Conservation (phyloP, 2,329 filamentous ascomycete species). For the Ceratocystis harringtonii region DNA sequence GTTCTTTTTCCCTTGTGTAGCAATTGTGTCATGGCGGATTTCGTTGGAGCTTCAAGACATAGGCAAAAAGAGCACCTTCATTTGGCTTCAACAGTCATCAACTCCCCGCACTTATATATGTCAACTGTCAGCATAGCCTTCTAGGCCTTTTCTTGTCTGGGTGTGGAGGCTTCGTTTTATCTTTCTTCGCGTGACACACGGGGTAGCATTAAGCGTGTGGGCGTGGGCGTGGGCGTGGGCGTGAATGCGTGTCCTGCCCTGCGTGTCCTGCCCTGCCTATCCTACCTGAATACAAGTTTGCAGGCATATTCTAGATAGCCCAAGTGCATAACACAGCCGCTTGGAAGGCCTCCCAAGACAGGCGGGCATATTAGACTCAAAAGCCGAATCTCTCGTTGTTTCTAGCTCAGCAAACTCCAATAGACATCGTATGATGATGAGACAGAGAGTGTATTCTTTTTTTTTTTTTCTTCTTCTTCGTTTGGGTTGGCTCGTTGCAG, state of each 20-base stretch:
- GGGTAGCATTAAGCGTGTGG: background rate
- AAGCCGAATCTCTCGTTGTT: background rate
- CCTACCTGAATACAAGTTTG: too few species aligned
- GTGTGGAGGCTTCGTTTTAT: background rate
- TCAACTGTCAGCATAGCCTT: constrained; percentile 4
- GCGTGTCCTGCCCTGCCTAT: too few species aligned
- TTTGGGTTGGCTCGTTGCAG: background rate
- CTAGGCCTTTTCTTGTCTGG: background rate
- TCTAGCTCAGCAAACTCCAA: background rate
- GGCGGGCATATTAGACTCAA: background rate
- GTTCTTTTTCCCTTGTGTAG: constrained; percentile 2
- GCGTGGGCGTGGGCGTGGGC: background rate
- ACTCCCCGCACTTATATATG: background rate
- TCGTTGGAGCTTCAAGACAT: background rate
- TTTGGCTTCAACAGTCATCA: background rate
- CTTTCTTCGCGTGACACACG: background rate
- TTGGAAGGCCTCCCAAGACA: background rate
- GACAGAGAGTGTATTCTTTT: constrained; percentile 1
- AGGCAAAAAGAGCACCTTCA: background rate
- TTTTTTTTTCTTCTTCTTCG: background rate
- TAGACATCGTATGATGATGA: constrained; percentile 1
- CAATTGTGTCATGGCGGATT: constrained; percentile 2
- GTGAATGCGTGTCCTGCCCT: too few species aligned
- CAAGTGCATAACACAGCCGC: too few species aligned
- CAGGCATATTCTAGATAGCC: too few species aligned